Conservation (phyloP, 352 stramenopile species). For the Phytopythium cucurbitacearum region DNA sequence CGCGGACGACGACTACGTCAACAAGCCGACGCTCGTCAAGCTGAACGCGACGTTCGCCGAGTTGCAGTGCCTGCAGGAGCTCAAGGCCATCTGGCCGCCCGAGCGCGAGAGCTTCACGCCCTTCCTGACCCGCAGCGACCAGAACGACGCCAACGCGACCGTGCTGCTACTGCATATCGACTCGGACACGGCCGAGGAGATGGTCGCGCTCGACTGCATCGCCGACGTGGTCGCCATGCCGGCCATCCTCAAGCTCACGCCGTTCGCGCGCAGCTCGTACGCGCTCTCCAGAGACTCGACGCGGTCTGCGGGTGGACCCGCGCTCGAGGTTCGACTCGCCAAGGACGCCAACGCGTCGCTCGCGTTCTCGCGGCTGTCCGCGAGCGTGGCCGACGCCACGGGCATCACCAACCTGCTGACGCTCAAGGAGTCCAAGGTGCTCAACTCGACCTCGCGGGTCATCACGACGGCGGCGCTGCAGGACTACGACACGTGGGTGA, state of each 20-base stretch:
- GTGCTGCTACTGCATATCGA: slow-evolving; percentile 59
- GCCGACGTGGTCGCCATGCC: slow-evolving; percentile 46
- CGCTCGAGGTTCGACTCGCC: slow-evolving; percentile 43
- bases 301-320: slow-evolving; percentile 23
- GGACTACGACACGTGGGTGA: slow-evolving; percentile 58
- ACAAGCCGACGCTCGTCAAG: slow-evolving; percentile 55
- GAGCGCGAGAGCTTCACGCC: slow-evolving; percentile 49
- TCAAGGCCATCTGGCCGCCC: slow-evolving; percentile 41
- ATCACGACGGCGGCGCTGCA: slow-evolving; percentile 37
- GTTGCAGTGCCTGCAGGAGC: slow-evolving; percentile 31
- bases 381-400: slow-evolving; percentile 20
- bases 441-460: slow-evolving; percentile 19
- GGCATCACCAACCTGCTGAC: slow-evolving; percentile 52
- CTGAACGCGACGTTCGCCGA: slow-evolving; percentile 32
- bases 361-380: slow-evolving; percentile 22
- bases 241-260: slow-evolving; percentile 69
- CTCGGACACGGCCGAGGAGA: slow-evolving; percentile 28
- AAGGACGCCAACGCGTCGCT: slow-evolving; percentile 25
- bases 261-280: slow-evolving; percentile 57
- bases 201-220: slow-evolving; percentile 47
- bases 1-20: slow-evolving; percentile 11
- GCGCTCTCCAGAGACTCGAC: slow-evolving; percentile 19
- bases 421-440: slow-evolving; percentile 12
- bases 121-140: slow-evolving; percentile 63
- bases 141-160: slow-evolving; percentile 30